Percentiles rank a stretch among this genome's conserved stretches.
phyloP scores from a whole-genome alignment of 1,139 yeast species.

The Hemisphaericaspora subhashii region DNA sequence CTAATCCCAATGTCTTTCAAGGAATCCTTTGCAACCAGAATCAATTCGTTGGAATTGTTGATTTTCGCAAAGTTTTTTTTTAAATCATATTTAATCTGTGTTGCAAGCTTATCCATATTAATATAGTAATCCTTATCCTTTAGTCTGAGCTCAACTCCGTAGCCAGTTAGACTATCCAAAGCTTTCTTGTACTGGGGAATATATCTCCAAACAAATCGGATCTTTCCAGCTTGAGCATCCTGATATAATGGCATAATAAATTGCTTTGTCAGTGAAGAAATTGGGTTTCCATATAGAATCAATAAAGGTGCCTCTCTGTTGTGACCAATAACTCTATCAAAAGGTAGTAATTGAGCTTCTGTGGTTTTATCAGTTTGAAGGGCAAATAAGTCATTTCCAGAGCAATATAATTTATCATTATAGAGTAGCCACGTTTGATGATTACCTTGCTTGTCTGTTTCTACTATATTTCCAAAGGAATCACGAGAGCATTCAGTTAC shows the following conservation, averaged over 20 bases:
- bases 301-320: slow-evolving; percentile 40
- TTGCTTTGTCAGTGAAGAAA: slow-evolving; percentile 46
- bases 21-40: slow-evolving; percentile 26
- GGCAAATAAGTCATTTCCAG: slow-evolving; percentile 68
- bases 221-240: slow-evolving; percentile 63
- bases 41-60: slow-evolving; percentile 20
- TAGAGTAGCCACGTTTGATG: slow-evolving; percentile 53
- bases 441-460: slow-evolving; percentile 19
- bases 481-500: slow-evolving; percentile 29
- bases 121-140: slow-evolving; percentile 62
- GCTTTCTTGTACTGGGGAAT: slow-evolving; percentile 31
- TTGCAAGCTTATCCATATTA: slow-evolving; percentile 30
- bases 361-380: slow-evolving; percentile 26
- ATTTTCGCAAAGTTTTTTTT: slow-evolving; percentile 12
- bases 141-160: slow-evolving; percentile 62
- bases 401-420: slow-evolving; percentile 59
- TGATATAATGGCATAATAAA: slow-evolving; percentile 62
- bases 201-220: slow-evolving; percentile 77
- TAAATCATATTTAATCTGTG: slow-evolving; percentile 6
- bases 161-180: slow-evolving; percentile 54
- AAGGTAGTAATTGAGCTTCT: slow-evolving; percentile 29
- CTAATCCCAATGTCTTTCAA: slow-evolving; percentile 44
- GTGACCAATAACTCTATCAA: slow-evolving; percentile 62
- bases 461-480: slow-evolving; percentile 35
- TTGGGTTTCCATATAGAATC: slow-evolving; percentile 53